Evolutionary conservation across 129 eudicot species (phyloP).

Genomic region (Tagetes patula): DNA sequence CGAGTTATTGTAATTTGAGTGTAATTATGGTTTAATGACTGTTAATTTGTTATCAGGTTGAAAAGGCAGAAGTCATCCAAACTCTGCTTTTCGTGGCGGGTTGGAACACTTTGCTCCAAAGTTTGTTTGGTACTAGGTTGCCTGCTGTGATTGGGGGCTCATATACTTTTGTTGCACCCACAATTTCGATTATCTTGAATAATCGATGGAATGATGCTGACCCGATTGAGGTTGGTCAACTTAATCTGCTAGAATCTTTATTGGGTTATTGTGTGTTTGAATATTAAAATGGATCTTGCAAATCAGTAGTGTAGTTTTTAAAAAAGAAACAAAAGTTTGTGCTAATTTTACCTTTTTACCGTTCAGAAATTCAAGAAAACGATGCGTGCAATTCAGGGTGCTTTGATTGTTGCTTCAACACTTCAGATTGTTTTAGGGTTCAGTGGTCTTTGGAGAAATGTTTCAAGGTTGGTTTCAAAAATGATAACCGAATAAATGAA

Average conservation of each 20-base stretch:
- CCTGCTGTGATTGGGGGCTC: constrained; percentile 80
- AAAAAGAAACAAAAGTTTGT: constrained; percentile 15
- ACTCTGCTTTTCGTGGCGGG: constrained; percentile 77
- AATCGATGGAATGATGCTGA: constrained; percentile 57
- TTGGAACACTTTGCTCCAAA: constrained; percentile 62
- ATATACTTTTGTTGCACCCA: constrained; percentile 68
- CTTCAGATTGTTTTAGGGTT: constrained; percentile 91
- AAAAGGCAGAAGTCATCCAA: constrained; percentile 72
- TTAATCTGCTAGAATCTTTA: constrained; percentile 5
- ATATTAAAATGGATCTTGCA: background rate
- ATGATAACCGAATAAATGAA: background rate
- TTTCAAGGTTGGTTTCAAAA: constrained; percentile 54
- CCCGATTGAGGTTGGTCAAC: constrained; percentile 53
- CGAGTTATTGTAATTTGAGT: constrained; percentile 6
- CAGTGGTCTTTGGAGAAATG: constrained; percentile 96
- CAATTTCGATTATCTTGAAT: constrained; percentile 61
- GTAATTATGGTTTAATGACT: background rate
- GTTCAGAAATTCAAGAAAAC: constrained; percentile 79
- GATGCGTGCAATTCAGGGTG: constrained; percentile 95
- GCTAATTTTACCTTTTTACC: background rate
- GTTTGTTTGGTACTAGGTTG: constrained; percentile 63
- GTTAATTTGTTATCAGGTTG: constrained; percentile 31
- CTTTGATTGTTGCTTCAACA: constrained; percentile 82
- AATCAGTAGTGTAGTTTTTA: background rate
- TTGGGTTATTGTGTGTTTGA: constrained; percentile 2